Percentiles rank a stretch among this genome's conserved stretches.
These are phyloP conservation scores for Phytophthora cryptogea DNA, from an alignment of 352 stramenopile genomes.

Conservation along the genomic window DNA sequence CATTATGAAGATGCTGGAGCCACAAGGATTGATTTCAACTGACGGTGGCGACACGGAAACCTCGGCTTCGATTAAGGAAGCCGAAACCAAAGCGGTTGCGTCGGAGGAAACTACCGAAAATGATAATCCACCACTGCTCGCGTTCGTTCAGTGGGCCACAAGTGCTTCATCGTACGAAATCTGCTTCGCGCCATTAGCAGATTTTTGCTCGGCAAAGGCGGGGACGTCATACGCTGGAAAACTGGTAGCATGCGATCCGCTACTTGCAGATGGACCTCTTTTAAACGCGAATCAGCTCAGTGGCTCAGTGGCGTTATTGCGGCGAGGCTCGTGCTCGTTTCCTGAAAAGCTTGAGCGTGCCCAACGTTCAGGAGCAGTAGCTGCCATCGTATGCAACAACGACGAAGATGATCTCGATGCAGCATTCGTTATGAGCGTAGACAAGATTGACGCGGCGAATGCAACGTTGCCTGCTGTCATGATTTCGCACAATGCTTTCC, in stretches of 20 bases:
- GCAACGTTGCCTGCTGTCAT: conserved; percentile 72
- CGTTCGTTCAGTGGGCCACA: conserved; percentile 73
- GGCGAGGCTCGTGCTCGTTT: conserved; percentile 70
- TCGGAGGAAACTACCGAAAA: not conserved
- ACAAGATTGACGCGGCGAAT: conserved; percentile 66
- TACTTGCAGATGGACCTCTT: conserved; percentile 48
- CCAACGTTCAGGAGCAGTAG: conserved; percentile 56
- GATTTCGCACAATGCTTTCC: conserved; percentile 54
- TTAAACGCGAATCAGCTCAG: conserved; percentile 40
- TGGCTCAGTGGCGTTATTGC: conserved; percentile 52
- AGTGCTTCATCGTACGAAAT: conserved; percentile 44
- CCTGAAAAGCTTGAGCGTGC: conserved; percentile 69
- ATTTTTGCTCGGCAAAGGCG: conserved; percentile 56
- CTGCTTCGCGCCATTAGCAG: conserved; percentile 62
- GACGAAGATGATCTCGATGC: conserved; percentile 47
- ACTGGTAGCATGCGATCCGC: conserved; percentile 52
- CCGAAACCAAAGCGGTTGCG: not conserved
- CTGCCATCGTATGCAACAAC: conserved; percentile 73
- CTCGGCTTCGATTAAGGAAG: not conserved
- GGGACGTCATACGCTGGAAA: conserved; percentile 47
- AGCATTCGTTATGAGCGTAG: conserved; percentile 80
- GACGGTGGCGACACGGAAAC: not conserved
- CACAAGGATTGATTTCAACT: conserved; percentile 11
- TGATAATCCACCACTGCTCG: conserved; percentile 47
- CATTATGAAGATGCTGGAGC: conserved; percentile 58